Evolutionary conservation across 2,329 filamentous ascomycete species (phyloP), one percentile per base, ranked within the genome.

Genomic region (Triangularia setosa): DNA sequence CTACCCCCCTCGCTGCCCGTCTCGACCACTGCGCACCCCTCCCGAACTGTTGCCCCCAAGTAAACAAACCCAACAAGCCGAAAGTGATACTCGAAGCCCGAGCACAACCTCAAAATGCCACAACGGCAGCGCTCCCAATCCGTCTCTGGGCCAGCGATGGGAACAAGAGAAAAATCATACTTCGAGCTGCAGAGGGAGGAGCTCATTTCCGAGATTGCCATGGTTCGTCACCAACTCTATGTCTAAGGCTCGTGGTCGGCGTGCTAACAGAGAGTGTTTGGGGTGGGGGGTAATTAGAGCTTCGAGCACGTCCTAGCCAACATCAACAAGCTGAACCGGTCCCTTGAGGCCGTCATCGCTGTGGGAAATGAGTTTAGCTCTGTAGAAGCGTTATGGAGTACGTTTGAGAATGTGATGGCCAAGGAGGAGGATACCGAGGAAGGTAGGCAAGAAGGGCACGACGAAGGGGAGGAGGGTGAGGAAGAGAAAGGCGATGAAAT

Each of bases 321-420:
- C 73, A 92, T 98, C 77, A 99, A 98, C 79, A 93, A 93, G 72
- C 80, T 99, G 65, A 99, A 98, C 76, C 88, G 94, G 33, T 94
- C 90, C 44, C 81, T 99, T 18, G 94, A 99, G 78, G 91, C 93
- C 63, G 90, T 98, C 21, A 93, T 96, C 65, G 89, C 92, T 56
- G 94, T 94, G 60, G 95, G 95, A 40, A 97, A 97, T 77, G 95
- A 99, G 74, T 97, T 99, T 78, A 89, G 91, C n/a, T 93, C 92
- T 3, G 95, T 99, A 53, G 95, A 99, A 77, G 93, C 92, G 28
- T 84, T 99, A 16, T 99, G 95, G 95, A 96, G 91, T 44, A 92
- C 96, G 73, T 98, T 99, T 74, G 95, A 99, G 79, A 91, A 89
- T 70, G 93, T 98, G 71, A 98, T 97, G 93, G 91, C 87, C 8